phyloP scores from a whole-genome alignment of 441 rosid genomes.

The Cnidoscolus chayamansa region DNA sequence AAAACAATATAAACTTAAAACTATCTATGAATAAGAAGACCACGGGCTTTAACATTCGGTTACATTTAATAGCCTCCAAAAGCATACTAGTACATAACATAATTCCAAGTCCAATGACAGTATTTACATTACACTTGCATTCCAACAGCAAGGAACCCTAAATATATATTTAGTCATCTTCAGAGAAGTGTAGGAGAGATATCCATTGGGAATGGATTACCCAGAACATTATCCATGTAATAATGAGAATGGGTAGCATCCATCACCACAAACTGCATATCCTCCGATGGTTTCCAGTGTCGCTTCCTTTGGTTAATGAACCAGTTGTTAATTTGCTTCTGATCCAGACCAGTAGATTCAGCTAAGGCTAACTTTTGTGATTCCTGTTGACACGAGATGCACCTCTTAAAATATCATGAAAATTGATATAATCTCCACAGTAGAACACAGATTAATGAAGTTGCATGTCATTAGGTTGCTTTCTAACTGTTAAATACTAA shows the following conservation, averaged over 20 bases:
- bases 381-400: slow-evolving; percentile 43
- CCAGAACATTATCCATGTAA: slow-evolving; percentile 73
- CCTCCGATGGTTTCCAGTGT: slow-evolving; percentile 98
- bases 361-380: slow-evolving; percentile 87
- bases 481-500: no score
- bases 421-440: neutral
- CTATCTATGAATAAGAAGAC: neutral
- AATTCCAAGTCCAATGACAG: slow-evolving; percentile 6
- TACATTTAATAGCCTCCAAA: slow-evolving; percentile 13
- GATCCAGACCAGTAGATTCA: slow-evolving; percentile 87
- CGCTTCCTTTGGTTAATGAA: slow-evolving; percentile 97
- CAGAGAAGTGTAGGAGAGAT: slow-evolving; percentile 56
- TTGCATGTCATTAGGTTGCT: neutral
- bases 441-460: neutral
- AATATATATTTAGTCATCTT: slow-evolving; percentile 18
- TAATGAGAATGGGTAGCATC: slow-evolving; percentile 80
- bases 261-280: slow-evolving; percentile 93
- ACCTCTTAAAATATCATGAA: neutral
- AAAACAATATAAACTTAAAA: no score
- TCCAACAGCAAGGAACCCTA: neutral
- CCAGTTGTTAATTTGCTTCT: slow-evolving; percentile 99
- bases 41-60: neutral
- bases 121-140: neutral
- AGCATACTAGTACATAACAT: slow-evolving; percentile 3
- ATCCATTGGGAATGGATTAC: slow-evolving; percentile 81